phyloP scores from a whole-genome alignment of 2,329 filamentous ascomycete species.

The Herpotrichia juniperi region DNA sequence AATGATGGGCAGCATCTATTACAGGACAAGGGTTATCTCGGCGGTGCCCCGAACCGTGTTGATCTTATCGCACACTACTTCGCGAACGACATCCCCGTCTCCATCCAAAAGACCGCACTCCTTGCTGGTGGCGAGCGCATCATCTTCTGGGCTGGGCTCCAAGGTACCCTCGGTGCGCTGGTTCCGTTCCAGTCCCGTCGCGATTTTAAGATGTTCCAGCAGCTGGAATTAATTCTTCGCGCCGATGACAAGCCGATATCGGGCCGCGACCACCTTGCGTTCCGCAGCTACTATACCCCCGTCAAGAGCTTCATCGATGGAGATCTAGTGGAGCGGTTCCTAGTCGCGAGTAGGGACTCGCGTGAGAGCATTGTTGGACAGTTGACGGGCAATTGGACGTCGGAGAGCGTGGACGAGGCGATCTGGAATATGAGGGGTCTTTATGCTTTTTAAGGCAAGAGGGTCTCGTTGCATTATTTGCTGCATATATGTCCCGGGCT shows the following conservation, averaged over 20 bases:
- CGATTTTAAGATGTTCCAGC: constrained; percentile 97
- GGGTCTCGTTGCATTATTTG: neutral
- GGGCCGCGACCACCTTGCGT: constrained; percentile 94
- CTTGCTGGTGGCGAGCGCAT: constrained; percentile 92
- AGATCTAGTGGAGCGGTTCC: constrained; percentile 92
- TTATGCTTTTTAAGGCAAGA: constrained; percentile 35
- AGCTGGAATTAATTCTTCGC: constrained; percentile 84
- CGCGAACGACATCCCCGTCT: constrained; percentile 89
- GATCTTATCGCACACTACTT: constrained; percentile 88
- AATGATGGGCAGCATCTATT: constrained; percentile 88
- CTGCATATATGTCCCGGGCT: neutral
- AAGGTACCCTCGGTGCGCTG: constrained; percentile 91
- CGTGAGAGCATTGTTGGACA: constrained; percentile 96
- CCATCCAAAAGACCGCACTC: constrained; percentile 85
- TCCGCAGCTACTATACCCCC: constrained; percentile 92
- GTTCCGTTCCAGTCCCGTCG: constrained; percentile 91
- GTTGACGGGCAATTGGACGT: constrained; percentile 73
- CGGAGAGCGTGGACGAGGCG: constrained; percentile 90
- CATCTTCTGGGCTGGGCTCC: constrained; percentile 89
- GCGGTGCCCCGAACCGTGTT: constrained; percentile 84
- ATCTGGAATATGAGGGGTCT: constrained; percentile 59
- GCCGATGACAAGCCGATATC: constrained; percentile 79
- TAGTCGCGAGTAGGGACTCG: constrained; percentile 81
- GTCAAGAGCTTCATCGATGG: constrained; percentile 97
- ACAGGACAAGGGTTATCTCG: constrained; percentile 87